Percentiles rank a stretch among this genome's conserved stretches.
Conservation (phyloP, 495 filamentous ascomycete genomes). For the Hypoxylon lienhwacheense region DNA sequence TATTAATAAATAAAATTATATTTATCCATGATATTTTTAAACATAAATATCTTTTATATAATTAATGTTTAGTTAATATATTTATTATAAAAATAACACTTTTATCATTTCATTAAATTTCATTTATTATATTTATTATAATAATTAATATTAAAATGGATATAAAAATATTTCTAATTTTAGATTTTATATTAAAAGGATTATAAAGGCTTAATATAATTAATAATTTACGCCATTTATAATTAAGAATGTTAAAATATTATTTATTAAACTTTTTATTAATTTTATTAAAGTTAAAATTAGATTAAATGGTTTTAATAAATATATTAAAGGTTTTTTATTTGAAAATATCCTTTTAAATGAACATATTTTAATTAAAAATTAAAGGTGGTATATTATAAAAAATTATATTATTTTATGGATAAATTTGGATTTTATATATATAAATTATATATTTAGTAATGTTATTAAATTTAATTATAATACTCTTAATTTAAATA, state of each 20-base stretch:
- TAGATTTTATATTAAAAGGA: neutral
- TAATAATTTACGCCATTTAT: neutral
- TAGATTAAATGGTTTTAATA: neutral
- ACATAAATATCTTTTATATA: neutral
- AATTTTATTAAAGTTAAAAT: neutral
- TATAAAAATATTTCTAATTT: neutral
- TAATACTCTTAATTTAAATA: neutral
- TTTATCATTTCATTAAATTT: neutral
- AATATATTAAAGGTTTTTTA: neutral
- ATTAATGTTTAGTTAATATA: neutral
- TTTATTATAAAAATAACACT: neutral
- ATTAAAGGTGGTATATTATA: neutral
- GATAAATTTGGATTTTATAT: neutral
- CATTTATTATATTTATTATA: neutral
- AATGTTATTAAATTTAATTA: neutral
- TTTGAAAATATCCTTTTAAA: neutral
- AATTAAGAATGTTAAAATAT: neutral
- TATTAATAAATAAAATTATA: neutral
- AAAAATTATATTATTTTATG: neutral
- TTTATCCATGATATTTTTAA: neutral
- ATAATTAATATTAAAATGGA: neutral
- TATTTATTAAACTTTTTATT: neutral
- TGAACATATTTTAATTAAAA: neutral
- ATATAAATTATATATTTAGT: neutral
- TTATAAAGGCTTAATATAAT: neutral